Evolutionary conservation across 2,329 filamentous ascomycete species (phyloP).

Genomic region (Talaromyces sp.): DNA sequence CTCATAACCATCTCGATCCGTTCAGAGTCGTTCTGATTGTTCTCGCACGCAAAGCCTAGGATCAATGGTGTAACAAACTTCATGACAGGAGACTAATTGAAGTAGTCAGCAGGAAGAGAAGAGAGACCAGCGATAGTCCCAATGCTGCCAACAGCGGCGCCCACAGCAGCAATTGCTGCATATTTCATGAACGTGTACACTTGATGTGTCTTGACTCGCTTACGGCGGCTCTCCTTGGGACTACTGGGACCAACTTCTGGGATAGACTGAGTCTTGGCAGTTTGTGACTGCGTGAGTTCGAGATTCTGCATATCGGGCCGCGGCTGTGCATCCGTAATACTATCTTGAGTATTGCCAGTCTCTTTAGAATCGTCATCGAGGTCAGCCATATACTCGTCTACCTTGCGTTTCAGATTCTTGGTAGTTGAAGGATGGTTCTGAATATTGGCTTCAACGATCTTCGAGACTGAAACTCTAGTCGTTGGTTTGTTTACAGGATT

Average conservation of each 20-base stretch:
- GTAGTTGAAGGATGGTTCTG: background rate
- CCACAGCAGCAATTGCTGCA: slow-evolving; percentile 36
- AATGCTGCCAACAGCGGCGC: slow-evolving; percentile 39
- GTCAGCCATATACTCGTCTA: slow-evolving; percentile 24
- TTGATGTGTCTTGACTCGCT: slow-evolving; percentile 25
- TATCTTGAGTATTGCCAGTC: slow-evolving; percentile 5
- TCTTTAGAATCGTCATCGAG: background rate
- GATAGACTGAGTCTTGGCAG: slow-evolving; percentile 14
- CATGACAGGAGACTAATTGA: slow-evolving; percentile 18
- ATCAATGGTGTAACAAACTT: background rate
- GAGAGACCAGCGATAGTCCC: slow-evolving; percentile 39
- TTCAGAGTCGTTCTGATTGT: background rate
- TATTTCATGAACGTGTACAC: slow-evolving; percentile 28
- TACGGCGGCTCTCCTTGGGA: slow-evolving; percentile 22
- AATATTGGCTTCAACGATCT: slow-evolving; percentile 15
- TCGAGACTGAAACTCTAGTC: slow-evolving; percentile 18
- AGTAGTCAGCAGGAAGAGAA: slow-evolving; percentile 40
- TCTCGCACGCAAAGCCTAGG: background rate
- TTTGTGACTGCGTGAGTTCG: slow-evolving; percentile 16
- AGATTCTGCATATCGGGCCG: slow-evolving; percentile 13
- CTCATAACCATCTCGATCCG: background rate
- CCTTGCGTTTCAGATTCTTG: slow-evolving; percentile 27
- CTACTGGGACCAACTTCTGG: slow-evolving; percentile 14
- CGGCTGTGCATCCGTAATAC: slow-evolving; percentile 24
- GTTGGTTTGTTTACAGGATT: background rate